Percentiles rank a stretch among this genome's conserved stretches.
Conservation (phyloP, 331 rosid species). For the Acacia pycnantha region DNA sequence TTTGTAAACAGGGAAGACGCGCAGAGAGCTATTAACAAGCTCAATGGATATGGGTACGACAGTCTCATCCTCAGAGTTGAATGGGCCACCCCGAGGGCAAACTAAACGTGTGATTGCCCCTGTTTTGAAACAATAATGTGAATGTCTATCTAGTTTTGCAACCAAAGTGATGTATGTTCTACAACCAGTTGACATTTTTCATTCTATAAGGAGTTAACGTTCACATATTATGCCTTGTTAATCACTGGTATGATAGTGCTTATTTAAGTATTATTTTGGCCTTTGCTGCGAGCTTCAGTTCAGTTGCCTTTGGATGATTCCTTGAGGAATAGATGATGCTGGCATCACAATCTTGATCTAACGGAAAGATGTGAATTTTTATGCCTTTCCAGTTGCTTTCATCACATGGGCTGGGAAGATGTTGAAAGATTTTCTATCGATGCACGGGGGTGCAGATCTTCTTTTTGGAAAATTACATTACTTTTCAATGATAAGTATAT, state of each 20-base stretch:
- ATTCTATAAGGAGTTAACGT: background rate
- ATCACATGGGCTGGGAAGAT: no score
- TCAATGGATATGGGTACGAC: conserved; percentile 98
- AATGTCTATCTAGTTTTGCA: conserved; percentile 24
- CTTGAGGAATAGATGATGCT: background rate
- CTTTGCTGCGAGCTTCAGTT: background rate
- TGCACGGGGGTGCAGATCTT: background rate
- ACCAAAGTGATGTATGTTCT: background rate
- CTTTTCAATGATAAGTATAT: background rate
- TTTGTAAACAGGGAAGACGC: conserved; percentile 96
- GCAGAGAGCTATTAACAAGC: conserved; percentile 90
- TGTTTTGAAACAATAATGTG: background rate
- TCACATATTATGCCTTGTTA: background rate
- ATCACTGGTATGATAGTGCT: conserved; percentile 6
- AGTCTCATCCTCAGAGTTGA: conserved; percentile 97
- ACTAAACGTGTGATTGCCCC: conserved; percentile 26
- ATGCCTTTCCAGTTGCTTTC: background rate
- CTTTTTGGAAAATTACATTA: background rate
- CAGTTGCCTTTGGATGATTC: background rate
- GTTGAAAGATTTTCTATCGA: no score
- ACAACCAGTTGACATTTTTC: conserved; percentile 2
- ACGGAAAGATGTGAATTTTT: background rate
- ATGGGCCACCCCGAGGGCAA: conserved; percentile 98
- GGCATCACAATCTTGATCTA: background rate
- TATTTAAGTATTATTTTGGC: background rate